Percentiles rank a stretch among this genome's conserved stretches.
These are phyloP conservation scores for Poteriospumella lacustris DNA, from an alignment of 108 stramenopile species.

Conservation along the genomic window DNA sequence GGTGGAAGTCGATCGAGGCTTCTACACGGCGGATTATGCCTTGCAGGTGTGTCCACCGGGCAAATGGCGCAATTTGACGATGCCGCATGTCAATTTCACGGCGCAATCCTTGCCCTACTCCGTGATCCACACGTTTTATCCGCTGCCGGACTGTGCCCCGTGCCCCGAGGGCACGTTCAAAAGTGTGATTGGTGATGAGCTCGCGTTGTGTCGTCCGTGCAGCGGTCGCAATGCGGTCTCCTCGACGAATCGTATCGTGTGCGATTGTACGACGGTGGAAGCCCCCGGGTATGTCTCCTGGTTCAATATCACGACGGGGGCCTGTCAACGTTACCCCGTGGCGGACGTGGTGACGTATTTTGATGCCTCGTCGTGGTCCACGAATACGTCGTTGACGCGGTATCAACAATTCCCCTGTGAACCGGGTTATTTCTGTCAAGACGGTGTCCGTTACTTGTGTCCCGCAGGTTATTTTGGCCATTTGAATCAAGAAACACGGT, in stretches of 20 bases:
- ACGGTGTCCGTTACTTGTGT: background rate
- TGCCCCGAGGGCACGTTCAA: slow-evolving; percentile 8
- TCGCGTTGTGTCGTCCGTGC: background rate
- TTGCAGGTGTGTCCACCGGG: slow-evolving; percentile 11
- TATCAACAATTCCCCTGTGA: background rate
- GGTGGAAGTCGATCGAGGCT: background rate
- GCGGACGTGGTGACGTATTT: background rate
- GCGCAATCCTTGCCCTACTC: background rate
- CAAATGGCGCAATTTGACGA: slow-evolving; percentile 5
- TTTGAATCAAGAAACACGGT: background rate
- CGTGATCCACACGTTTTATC: background rate
- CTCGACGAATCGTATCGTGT: background rate
- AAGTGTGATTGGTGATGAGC: background rate
- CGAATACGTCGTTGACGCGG: background rate
- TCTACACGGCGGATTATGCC: slow-evolving; percentile 13
- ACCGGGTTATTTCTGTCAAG: background rate
- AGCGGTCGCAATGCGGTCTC: background rate
- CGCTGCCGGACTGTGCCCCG: background rate
- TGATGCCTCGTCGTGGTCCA: background rate
- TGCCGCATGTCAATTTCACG: background rate
- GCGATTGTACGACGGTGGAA: background rate
- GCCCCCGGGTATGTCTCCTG: background rate
- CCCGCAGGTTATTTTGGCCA: background rate
- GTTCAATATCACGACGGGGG: background rate
- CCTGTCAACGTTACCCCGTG: background rate